These are phyloP conservation scores for Ophidiomyces ophidiicola DNA, from an alignment of 2,329 filamentous ascomycete species.

Conservation along the genomic window DNA sequence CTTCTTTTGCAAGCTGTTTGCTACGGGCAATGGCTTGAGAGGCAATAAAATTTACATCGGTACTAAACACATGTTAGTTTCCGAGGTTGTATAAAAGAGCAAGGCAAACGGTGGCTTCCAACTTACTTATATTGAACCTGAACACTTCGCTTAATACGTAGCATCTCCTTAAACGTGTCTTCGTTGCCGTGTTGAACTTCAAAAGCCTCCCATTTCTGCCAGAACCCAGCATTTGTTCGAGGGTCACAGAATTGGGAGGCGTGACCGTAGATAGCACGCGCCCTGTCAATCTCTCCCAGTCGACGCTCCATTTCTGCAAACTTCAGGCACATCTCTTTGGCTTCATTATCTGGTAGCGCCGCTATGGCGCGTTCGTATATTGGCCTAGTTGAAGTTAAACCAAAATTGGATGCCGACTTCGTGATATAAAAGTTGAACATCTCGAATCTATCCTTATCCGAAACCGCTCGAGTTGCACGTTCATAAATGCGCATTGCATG, in stretches of 20 bases:
- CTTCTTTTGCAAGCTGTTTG: conserved; percentile 43
- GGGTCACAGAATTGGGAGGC: conserved; percentile 96
- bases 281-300: conserved; percentile 85
- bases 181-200: conserved; percentile 98
- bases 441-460: conserved; percentile 84
- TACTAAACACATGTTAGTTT: conserved; percentile 36
- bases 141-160: conserved; percentile 91
- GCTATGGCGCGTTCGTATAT: conserved; percentile 96
- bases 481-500: conserved; percentile 99
- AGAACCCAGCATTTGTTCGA: conserved; percentile 76
- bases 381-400: conserved; percentile 79
- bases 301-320: conserved; percentile 95
- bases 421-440: conserved; percentile 99
- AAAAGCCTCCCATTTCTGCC: conserved; percentile 94
- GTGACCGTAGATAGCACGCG: conserved; percentile 89
- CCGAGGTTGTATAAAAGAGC: background rate
- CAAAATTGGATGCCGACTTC: conserved; percentile 96
- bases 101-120: background rate
- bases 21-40: conserved; percentile 81
- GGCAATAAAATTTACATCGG: conserved; percentile 96
- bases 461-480: conserved; percentile 83
- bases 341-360: conserved; percentile 82
- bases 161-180: conserved; percentile 98
- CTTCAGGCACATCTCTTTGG: conserved; percentile 95
- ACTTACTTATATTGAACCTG: conserved; percentile 87